Base-by-base conservation (phyloP, 805 yeast species). In the Lachancea nothofagi region DNA sequence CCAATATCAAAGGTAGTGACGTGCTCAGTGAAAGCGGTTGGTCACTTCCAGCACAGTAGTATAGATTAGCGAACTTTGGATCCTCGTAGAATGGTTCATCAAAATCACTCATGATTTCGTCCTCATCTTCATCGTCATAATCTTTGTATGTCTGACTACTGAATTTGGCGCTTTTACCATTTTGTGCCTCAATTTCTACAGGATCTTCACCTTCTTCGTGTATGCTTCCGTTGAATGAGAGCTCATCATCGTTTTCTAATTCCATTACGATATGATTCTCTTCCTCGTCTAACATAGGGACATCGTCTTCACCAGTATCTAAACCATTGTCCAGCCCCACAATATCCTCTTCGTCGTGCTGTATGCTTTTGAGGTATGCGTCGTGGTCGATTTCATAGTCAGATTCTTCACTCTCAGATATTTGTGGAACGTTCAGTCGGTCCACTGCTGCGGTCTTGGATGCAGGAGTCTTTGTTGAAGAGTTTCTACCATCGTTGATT, bases 31-130 rank as follows among this genome's bases (percentile, higher is more conserved):
- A 53, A 25, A 61, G 37, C 23, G 55, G 54, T 18, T 62, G 63
- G 43, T 56, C 64, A 26, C 46, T 50, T n/a, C 59, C 58, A 14
- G 51, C 53, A 38, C 59, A 58, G 38, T 57, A 59, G 35, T 59
- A 51, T 13, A 61, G 41, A 37, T 54, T 57, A 2, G 64, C 56
- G 45, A 61, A 59, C 43, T 58, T 61, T 1, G 68, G 62, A 47
- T 67, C 71, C 46, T 67, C 71, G 46, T 65, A 67, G 48, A 58
- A 67, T 2, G 72, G 70, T 37, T 65, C 57, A 45, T 58, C 60
- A 33, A 65, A 66, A 29, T 57, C 66, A 8, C 51, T 48, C 51
- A 53, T 62, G 17, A 51, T 52, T 27, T 53, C 64, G 33, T 55
- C 61, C 15, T 62, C 64, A 10, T 53, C 62, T 9, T 55, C 62